phyloP scores from a whole-genome alignment of 129 eudicot species.

The sunflower (Helianthus annuus) region DNA sequence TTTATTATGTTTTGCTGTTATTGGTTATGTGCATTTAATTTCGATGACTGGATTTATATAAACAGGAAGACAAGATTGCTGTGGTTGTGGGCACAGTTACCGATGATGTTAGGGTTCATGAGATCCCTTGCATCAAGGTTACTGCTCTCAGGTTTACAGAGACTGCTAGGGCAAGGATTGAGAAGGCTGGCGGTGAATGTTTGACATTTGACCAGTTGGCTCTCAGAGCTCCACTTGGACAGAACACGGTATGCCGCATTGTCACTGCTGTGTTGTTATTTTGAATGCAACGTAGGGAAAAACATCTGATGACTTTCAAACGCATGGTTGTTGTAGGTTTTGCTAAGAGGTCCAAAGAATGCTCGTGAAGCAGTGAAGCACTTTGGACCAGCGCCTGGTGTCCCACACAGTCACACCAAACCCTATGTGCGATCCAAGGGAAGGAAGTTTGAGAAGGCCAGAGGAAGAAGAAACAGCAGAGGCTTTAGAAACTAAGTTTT shows the following conservation, averaged over 20 bases:
- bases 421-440: constrained; percentile 79
- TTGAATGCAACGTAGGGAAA: background rate
- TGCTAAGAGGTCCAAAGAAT: constrained; percentile 71
- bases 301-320: no score
- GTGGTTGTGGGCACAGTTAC: constrained; percentile 79
- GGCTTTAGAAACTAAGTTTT: constrained; percentile 55
- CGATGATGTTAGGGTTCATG: constrained; percentile 61
- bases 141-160: constrained; percentile 73
- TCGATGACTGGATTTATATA: background rate
- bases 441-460: constrained; percentile 32
- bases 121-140: constrained; percentile 64
- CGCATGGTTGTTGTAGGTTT: constrained; percentile 38
- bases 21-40: background rate
- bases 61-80: constrained; percentile 70
- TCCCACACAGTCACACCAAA: constrained; percentile 85
- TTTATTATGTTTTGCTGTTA: no score
- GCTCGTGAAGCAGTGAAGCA: constrained; percentile 72
- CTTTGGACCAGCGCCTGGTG: constrained; percentile 87
- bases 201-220: constrained; percentile 14
- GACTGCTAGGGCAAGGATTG: constrained; percentile 65
- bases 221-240: constrained; percentile 87
- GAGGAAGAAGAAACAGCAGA: constrained; percentile 69
- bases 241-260: constrained; percentile 60
- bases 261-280: background rate
- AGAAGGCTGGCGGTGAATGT: no score